These are phyloP conservation scores for Pinus taeda DNA, from an alignment of 75 land plant genomes.

Conservation along the genomic window DNA sequence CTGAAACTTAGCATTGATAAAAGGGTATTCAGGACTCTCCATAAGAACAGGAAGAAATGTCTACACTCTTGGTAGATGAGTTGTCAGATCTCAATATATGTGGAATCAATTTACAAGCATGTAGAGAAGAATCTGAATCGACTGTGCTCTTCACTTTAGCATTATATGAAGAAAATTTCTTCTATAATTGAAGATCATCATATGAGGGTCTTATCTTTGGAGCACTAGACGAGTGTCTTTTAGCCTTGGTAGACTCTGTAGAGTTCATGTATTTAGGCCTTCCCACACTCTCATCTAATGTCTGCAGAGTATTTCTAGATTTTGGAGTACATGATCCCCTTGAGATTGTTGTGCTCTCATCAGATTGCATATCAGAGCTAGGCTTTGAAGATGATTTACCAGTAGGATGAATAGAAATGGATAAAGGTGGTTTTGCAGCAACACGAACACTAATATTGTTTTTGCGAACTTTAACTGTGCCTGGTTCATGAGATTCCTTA, in stretches of 20 bases:
- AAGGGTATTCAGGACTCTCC: too few species aligned
- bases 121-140: too few species aligned
- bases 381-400: slow-evolving; percentile 44
- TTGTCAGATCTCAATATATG: too few species aligned
- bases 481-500: slow-evolving; percentile 24
- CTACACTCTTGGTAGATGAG: too few species aligned
- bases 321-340: slow-evolving; percentile 55
- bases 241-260: slow-evolving; percentile 75
- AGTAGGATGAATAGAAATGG: background rate
- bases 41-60: too few species aligned
- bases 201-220: slow-evolving; percentile 30
- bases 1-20: too few species aligned
- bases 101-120: too few species aligned
- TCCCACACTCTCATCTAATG: slow-evolving; percentile 23
- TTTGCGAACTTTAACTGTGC: slow-evolving; percentile 44
- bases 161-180: slow-evolving; percentile 7
- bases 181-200: slow-evolving; percentile 16
- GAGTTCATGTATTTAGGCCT: slow-evolving; percentile 67
- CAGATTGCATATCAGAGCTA: slow-evolving; percentile 45
- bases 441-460: slow-evolving; percentile 54
- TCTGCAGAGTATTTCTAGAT: slow-evolving; percentile 27
- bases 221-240: slow-evolving; percentile 25
- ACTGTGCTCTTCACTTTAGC: background rate
- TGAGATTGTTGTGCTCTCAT: slow-evolving; percentile 57
- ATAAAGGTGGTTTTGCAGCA: slow-evolving; percentile 46